phyloP scores from a whole-genome alignment of 2,329 filamentous ascomycete genomes.

The Pestalotiopsis sp. region DNA sequence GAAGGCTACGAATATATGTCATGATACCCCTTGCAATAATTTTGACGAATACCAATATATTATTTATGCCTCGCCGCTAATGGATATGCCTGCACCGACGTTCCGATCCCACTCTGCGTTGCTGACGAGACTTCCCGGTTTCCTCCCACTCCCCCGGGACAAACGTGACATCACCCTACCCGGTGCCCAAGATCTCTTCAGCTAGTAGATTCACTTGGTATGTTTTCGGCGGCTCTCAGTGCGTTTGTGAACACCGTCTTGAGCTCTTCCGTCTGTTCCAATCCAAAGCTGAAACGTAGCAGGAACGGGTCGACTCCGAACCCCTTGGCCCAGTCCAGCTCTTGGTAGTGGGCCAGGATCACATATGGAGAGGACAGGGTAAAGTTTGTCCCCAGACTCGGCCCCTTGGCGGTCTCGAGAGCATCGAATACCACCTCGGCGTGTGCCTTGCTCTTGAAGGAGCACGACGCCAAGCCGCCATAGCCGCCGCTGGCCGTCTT shows the following conservation, averaged over 20 bases:
- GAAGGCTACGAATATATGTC: not conserved
- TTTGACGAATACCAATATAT: not conserved
- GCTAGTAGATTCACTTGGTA: constrained; percentile 1
- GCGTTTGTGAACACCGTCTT: constrained; percentile 66
- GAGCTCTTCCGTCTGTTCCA: constrained; percentile 76
- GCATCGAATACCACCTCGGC: constrained; percentile 84
- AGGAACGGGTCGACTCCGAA: constrained; percentile 82
- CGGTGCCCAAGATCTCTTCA: not conserved
- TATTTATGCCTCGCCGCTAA: not conserved
- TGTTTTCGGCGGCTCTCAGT: constrained; percentile 57
- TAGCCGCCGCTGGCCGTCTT: constrained; percentile 78
- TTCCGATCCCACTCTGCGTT: not conserved
- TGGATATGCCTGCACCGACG: too few species aligned
- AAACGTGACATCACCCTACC: not conserved
- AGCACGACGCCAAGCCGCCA: constrained; percentile 84
- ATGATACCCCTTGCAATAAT: constrained; percentile 1
- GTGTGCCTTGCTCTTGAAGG: constrained; percentile 70
- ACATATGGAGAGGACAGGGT: constrained; percentile 91
- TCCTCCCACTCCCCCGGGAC: not conserved
- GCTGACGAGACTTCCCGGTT: not conserved
- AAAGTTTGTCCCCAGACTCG: constrained; percentile 95
- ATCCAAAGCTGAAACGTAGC: constrained; percentile 83
- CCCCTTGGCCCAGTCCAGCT: constrained; percentile 85
- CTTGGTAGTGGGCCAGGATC: constrained; percentile 85
- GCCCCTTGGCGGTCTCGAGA: constrained; percentile 87